Conservation (phyloP, 495 filamentous ascomycete species). For the Aspergillus carlsbadensis region DNA sequence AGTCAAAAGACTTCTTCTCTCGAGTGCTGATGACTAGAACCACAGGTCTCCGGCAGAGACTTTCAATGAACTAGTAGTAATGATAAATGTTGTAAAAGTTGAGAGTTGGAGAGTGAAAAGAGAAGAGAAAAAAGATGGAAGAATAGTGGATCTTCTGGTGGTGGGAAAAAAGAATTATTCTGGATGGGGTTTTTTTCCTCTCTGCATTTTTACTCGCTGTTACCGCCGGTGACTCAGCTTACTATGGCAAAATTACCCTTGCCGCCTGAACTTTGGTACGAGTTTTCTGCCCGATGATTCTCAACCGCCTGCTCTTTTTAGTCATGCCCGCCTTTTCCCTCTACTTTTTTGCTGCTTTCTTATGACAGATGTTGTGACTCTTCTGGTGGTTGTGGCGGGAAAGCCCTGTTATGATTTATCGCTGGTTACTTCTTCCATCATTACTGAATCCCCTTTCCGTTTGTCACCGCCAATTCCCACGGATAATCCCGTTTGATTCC, state of each 20-base stretch:
- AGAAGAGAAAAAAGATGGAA: slow-evolving; percentile 20
- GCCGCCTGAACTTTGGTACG: slow-evolving; percentile 24
- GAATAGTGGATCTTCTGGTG: slow-evolving; percentile 28
- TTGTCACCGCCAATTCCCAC: neutral
- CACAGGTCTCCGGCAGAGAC: slow-evolving; percentile 41
- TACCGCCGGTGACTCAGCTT: slow-evolving; percentile 2
- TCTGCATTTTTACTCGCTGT: slow-evolving; percentile 14
- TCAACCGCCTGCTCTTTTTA: slow-evolving; percentile 21
- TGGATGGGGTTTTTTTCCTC: slow-evolving; percentile 36
- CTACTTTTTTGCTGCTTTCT: slow-evolving; percentile 8
- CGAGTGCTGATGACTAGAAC: slow-evolving; percentile 32
- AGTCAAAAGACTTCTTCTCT: slow-evolving; percentile 27
- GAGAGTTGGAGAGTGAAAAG: slow-evolving; percentile 27
- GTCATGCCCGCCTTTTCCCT: slow-evolving; percentile 9
- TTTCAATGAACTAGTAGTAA: slow-evolving; percentile 26
- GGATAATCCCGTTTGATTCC: neutral
- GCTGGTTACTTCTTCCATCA: neutral
- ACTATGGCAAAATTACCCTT: slow-evolving; percentile 14
- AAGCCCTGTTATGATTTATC: neutral
- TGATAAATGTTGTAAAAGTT: slow-evolving; percentile 15
- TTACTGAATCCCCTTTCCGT: neutral
- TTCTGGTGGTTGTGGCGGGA: neutral
- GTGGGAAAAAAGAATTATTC: slow-evolving; percentile 31
- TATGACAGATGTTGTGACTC: neutral
- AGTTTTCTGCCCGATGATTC: slow-evolving; percentile 21